Base-by-base conservation (phyloP, 2,329 filamentous ascomycete species). In the Fusarium brachygibbosum region DNA sequence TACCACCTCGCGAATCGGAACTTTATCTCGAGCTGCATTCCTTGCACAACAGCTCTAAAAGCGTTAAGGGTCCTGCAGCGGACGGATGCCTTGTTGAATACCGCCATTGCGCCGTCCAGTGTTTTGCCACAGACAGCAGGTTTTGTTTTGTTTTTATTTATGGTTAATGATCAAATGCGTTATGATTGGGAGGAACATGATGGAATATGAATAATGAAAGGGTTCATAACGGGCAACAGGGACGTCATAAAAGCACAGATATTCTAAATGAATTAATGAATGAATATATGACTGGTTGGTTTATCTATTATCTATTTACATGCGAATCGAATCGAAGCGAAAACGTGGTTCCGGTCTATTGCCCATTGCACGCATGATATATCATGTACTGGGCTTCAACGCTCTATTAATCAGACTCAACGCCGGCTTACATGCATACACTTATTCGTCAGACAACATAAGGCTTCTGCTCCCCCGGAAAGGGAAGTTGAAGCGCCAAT, bases 231-330 rank as follows among this genome's bases (percentile, higher is more conserved):
- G 29, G 44, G 48, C 31, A 32, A 25, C 23, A 11, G 46, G 29
- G 29, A 25, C n/a, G 19, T 40, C n/a, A 14, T 28, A 44, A 16
- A 42, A 14, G 59, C 4, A 49, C 21, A 23, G 34, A 50, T 44
- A 8, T 45, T 40, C 21, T 17, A 37, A 48, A 50, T 40, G 48
- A 50, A 60, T 50, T 59, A 66, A 71, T 63, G 62, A 58, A 73
- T 70, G 71, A 74, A 69, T 63, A 63, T 63, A 74, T 40, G 66
- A 65, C 44, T 59, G 25, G 12, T 50, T 52, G 41, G 17, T 37
- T 50, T 50, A 52, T 70, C 49, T 69, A 68, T 53, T 68, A 68
- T 70, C 48, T 70, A 69, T 67, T 55, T 52, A 55, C 35, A 61
- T 50, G 35, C 28, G 48, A 50, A 38, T 35, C 17, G 48, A 38